These are phyloP conservation scores for Blastobotrys malaysiensis DNA, from an alignment of 1,139 yeast genomes.

Conservation along the genomic window DNA sequence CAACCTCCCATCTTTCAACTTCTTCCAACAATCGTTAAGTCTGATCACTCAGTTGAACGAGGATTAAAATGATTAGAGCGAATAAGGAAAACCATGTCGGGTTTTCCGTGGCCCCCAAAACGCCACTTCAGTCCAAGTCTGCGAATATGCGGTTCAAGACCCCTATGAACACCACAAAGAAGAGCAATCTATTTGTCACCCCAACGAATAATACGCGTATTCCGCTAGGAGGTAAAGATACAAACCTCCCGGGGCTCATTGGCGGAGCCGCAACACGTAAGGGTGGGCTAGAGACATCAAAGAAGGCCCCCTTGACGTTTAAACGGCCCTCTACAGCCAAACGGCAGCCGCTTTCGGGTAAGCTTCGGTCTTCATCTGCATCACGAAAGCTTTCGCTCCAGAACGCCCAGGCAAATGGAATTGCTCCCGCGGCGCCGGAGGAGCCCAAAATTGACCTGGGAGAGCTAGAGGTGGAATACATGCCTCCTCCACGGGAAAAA, in stretches of 20 bases:
- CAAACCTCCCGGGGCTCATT: conserved; percentile 11
- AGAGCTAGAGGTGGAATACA: conserved; percentile 21
- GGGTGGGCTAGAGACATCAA: background rate
- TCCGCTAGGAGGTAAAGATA: conserved; percentile 27
- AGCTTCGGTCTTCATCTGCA: conserved; percentile 4
- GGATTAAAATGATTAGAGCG: conserved; percentile 12
- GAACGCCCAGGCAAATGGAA: background rate
- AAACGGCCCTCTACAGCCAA: conserved; percentile 7
- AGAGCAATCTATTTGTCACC: conserved; percentile 11
- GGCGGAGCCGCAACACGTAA: background rate
- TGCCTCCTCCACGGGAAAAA: conserved; percentile 18
- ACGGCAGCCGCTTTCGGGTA: conserved; percentile 13
- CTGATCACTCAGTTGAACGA: background rate
- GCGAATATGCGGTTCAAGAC: conserved; percentile 6
- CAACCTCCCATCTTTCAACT: background rate
- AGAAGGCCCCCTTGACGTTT: background rate
- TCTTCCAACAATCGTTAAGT: background rate
- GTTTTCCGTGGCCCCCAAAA: conserved; percentile 18
- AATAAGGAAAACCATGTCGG: conserved; percentile 24
- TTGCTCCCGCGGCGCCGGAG: conserved; percentile 4
- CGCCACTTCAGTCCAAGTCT: conserved; percentile 12
- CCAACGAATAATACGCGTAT: conserved; percentile 17
- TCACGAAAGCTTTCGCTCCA: background rate
- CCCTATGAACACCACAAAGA: conserved; percentile 10
- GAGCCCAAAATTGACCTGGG: conserved; percentile 1